Base-by-base conservation (phyloP, 331 rosid genomes). In the Rosa hybrid region DNA sequence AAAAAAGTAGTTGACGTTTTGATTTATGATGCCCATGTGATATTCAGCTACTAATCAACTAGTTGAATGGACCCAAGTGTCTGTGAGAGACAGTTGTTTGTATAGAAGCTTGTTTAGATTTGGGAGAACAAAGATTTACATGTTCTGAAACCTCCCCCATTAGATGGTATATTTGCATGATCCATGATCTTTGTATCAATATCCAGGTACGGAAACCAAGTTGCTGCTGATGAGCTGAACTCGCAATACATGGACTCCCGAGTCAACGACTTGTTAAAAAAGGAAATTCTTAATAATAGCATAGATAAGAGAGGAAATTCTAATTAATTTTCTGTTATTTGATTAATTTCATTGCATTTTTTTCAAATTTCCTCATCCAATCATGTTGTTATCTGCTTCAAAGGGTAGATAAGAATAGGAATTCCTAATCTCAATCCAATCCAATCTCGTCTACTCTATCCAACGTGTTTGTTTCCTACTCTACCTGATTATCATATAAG, bases 181-280 rank as follows among this genome's bases (percentile, higher is more conserved):
- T 21, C 45, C 46, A 23, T 74, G 78, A n/a, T 76, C 79, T 80
- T 64, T 79, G 18, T 74, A 56, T 82, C 64, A 20, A 72, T 83
- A 72, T 91, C 23, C 83, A 93, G 99, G 83, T 95, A 93, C 20
- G 98, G 99, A 83, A 88, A 87, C 80, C 99, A 91, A 87, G 90
- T 83, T 85, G 74, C 68, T 71, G 90, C 93, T 34, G 93, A 90
- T 50, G 94, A 90, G 85, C 85, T 96, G 88, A 84, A 82, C 82
- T 89, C 91, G 56, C 91, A 90, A 42, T 96, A 93, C 84, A 88
- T 88, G 81, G 86, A 84, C 83, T 96, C 99, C 72, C 87, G 98
- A 77, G 92, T 98, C 71, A 81, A 90, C 27, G 27, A 27, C 27
- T 27, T 27, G 27, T 27, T 27, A 27, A 27, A 1, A 27, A 27